These are phyloP conservation scores for Globisporangium camurandrum DNA, from an alignment of 352 stramenopile species.

Conservation along the genomic window DNA sequence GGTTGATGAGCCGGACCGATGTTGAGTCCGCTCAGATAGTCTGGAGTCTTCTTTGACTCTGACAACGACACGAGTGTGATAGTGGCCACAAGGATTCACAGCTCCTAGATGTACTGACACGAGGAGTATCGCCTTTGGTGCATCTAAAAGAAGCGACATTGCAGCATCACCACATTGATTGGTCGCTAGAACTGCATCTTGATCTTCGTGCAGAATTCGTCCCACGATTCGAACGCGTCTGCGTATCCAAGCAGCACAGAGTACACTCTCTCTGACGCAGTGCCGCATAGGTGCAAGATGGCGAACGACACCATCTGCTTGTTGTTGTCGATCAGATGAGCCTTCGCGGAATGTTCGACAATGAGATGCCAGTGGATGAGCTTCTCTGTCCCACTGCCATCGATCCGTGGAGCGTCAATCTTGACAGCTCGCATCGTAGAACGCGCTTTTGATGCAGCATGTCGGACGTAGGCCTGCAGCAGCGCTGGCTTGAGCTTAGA, in stretches of 20 bases:
- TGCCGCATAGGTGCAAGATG: not conserved
- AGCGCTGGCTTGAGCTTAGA: no score
- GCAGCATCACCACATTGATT: not conserved
- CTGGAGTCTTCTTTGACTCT: conserved; percentile 3
- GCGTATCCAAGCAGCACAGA: not conserved
- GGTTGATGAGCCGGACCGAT: not conserved
- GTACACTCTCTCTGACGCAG: not conserved
- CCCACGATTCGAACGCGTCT: not conserved
- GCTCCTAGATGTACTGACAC: not conserved
- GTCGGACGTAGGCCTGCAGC: no score
- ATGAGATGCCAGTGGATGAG: not conserved
- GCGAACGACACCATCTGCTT: not conserved
- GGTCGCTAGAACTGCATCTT: not conserved
- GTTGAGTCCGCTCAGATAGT: conserved; percentile 1
- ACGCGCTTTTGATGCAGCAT: no score
- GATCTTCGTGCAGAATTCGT: not conserved
- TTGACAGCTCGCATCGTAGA: no score
- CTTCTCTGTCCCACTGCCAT: not conserved
- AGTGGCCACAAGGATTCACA: not conserved
- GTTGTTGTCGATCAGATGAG: not conserved
- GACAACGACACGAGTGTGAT: not conserved
- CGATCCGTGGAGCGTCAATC: no score
- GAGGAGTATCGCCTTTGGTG: not conserved
- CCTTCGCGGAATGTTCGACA: not conserved
- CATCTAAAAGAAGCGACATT: not conserved